phyloP scores from a whole-genome alignment of 2,329 filamentous ascomycete species.

The Venturia carpophila region DNA sequence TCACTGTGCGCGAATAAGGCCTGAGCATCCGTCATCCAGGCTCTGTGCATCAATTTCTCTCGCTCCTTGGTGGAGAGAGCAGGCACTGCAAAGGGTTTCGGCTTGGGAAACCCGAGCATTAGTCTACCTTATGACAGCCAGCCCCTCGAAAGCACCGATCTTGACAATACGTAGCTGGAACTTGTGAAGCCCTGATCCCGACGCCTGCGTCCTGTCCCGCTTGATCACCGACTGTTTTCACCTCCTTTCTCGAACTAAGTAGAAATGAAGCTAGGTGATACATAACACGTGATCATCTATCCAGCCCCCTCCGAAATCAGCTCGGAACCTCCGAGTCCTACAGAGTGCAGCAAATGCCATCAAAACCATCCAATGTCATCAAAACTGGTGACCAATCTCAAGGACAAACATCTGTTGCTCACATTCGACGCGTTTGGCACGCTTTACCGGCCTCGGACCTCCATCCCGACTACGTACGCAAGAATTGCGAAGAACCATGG shows the following conservation, averaged over 20 bases:
- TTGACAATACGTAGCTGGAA: no score
- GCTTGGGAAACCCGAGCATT: neutral
- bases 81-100: neutral
- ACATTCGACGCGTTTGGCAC: slow-evolving; percentile 62
- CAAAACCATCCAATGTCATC: neutral
- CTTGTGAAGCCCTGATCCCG: neutral
- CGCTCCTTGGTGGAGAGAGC: neutral
- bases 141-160: slow-evolving; percentile 3
- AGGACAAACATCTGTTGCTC: slow-evolving; percentile 38
- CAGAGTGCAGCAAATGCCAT: no score
- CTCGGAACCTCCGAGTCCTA: no score
- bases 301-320: no score
- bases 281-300: neutral
- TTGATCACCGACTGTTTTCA: neutral
- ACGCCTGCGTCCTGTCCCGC: neutral
- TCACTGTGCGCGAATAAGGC: neutral
- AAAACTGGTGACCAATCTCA: neutral
- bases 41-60: neutral
- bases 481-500: slow-evolving; percentile 46
- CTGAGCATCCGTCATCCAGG: neutral
- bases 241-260: neutral
- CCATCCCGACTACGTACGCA: slow-evolving; percentile 49
- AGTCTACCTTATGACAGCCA: slow-evolving; percentile 3
- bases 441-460: slow-evolving; percentile 46
- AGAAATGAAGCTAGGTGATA: neutral